Evolutionary conservation across 2,329 filamentous ascomycete genomes (phyloP).

Genomic region (Xylariaceae sp.): DNA sequence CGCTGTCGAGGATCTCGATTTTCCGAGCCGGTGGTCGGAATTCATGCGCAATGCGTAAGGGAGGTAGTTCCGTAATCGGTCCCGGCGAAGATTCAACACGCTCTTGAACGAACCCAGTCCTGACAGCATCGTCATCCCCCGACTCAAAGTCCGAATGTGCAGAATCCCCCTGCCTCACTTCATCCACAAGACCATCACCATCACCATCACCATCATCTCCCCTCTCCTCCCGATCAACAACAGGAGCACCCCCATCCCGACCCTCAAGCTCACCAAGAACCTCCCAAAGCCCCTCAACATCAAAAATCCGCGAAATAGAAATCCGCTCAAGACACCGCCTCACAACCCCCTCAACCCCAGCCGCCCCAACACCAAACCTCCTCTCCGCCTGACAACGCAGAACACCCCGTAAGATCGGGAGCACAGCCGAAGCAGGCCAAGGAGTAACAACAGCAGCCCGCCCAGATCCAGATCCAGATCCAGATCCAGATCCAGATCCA

Average conservation of each 20-base stretch:
- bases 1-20: conserved; percentile 36
- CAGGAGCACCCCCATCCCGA: not conserved
- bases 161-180: not conserved
- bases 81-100: not conserved
- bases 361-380: conserved; percentile 17
- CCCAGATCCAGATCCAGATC: too few species aligned
- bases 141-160: not conserved
- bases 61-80: conserved; percentile 10
- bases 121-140: not conserved
- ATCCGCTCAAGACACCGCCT: conserved; percentile 45
- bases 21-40: conserved; percentile 4
- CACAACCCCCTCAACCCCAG: conserved; percentile 25
- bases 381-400: conserved; percentile 36
- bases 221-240: not conserved
- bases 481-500: too few species aligned
- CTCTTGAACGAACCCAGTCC: not conserved
- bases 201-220: not conserved
- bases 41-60: conserved; percentile 13
- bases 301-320: conserved; percentile 54
- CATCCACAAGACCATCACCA: not conserved
- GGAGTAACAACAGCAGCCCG: conserved; percentile 47
- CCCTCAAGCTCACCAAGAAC: conserved; percentile 49
- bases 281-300: conserved; percentile 55
- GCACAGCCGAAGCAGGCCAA: conserved; percentile 39
- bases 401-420: conserved; percentile 41